phyloP scores from a whole-genome alignment of 1,284 basidiomycete species.

The Moniliophthora roreri region DNA sequence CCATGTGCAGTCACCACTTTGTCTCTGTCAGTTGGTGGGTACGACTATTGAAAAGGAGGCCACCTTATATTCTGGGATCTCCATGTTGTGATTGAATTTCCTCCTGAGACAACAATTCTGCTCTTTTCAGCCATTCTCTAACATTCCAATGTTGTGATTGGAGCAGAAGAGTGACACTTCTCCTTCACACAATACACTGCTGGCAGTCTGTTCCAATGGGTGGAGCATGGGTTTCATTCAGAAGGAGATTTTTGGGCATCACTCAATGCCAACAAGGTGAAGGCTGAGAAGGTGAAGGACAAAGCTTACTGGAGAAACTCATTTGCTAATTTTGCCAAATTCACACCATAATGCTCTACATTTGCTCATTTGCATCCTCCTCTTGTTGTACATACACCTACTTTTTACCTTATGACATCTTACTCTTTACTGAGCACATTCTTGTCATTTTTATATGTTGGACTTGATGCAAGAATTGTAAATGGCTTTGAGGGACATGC shows the following conservation, averaged over 20 bases:
- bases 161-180: neutral
- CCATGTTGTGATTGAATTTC: neutral
- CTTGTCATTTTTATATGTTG: too few relatives aligned
- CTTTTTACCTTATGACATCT: too few relatives aligned
- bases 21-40: neutral
- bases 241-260: neutral
- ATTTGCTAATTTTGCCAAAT: too few relatives aligned
- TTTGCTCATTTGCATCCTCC: too few relatives aligned
- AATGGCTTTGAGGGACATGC: too few relatives aligned
- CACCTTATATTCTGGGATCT: slow-evolving; percentile 6
- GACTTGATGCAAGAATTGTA: too few relatives aligned
- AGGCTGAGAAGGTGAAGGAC: too few relatives aligned
- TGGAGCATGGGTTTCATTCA: neutral
- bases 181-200: slow-evolving; percentile 7
- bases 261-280: too few relatives aligned
- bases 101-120: neutral
- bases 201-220: slow-evolving; percentile 2
- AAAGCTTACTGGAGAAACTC: too few relatives aligned
- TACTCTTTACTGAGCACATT: too few relatives aligned
- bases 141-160: slow-evolving; percentile 3
- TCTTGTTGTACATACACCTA: too few relatives aligned
- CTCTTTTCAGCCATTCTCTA: slow-evolving; percentile 1
- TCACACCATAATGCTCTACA: too few relatives aligned
- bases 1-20: neutral
- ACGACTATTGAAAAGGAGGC: neutral